Evolutionary conservation across 352 stramenopile genomes (phyloP).

Genomic region (Pythium oligandrum): DNA sequence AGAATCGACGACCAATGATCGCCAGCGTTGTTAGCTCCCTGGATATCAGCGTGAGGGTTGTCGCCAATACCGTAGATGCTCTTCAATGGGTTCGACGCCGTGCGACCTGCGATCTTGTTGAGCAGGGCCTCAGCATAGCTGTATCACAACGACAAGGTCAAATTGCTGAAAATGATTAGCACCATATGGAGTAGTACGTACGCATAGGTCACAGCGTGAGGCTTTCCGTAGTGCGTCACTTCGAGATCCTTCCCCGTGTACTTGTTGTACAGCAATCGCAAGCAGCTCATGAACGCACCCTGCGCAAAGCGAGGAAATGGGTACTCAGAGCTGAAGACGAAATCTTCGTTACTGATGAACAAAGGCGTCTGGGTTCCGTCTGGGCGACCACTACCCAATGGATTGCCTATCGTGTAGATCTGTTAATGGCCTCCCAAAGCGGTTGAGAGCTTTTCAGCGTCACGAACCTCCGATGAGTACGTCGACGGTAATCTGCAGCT

Average conservation of each 20-base stretch:
- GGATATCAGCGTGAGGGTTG: slow-evolving; percentile 85
- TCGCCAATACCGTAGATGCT: slow-evolving; percentile 87
- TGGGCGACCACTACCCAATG: slow-evolving; percentile 45
- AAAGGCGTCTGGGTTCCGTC: slow-evolving; percentile 66
- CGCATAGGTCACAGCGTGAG: slow-evolving; percentile 73
- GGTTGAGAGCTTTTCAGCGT: background rate
- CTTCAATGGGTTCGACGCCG: slow-evolving; percentile 32
- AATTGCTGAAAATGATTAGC: too few species aligned
- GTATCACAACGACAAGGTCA: background rate
- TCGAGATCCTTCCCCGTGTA: slow-evolving; percentile 56
- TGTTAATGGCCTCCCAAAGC: too few species aligned
- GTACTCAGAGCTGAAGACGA: slow-evolving; percentile 82
- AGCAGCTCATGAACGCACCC: slow-evolving; percentile 74
- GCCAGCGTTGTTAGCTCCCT: slow-evolving; percentile 82
- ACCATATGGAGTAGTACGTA: too few species aligned
- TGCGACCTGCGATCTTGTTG: slow-evolving; percentile 42
- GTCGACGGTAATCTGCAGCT: slow-evolving; percentile 87
- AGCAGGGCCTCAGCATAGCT: slow-evolving; percentile 71
- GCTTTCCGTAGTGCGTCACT: slow-evolving; percentile 82
- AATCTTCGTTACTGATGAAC: slow-evolving; percentile 86
- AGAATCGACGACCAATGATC: slow-evolving; percentile 82
- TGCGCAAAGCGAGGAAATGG: slow-evolving; percentile 78
- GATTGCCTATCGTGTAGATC: slow-evolving; percentile 28
- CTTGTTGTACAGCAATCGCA: slow-evolving; percentile 71
- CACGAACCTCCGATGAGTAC: slow-evolving; percentile 64